phyloP scores from a whole-genome alignment of 306 rosid genomes.

The Leucaena leucocephala region DNA sequence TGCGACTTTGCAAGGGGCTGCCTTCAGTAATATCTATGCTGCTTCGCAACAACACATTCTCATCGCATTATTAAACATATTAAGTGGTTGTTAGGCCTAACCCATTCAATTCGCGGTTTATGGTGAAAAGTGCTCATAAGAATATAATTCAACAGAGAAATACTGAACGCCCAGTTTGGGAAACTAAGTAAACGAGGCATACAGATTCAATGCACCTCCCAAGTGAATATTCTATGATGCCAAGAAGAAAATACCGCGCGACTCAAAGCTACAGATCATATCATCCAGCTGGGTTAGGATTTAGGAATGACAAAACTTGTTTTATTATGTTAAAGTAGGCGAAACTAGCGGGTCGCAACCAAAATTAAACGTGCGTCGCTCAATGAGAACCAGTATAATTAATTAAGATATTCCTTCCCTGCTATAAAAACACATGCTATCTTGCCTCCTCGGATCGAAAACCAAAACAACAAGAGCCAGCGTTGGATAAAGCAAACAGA shows the following conservation, averaged over 20 bases:
- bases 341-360: conserved; percentile 41
- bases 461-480: neutral
- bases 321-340: no score
- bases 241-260: no score
- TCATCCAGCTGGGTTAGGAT: no score
- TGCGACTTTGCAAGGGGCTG: neutral
- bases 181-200: neutral
- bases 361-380: conserved; percentile 11
- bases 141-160: neutral
- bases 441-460: neutral
- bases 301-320: no score
- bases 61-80: neutral
- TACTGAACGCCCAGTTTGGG: neutral
- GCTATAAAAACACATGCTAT: conserved; percentile 33
- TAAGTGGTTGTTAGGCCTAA: neutral
- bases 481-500: neutral
- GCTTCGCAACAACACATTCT: neutral
- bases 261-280: no score
- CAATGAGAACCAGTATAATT: neutral
- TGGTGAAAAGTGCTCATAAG: neutral
- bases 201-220: neutral
- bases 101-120: neutral
- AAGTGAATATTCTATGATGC: conserved; percentile 26
- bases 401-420: neutral
- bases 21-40: no score